These are phyloP conservation scores for Apiospora malaysiana DNA, from an alignment of 2,329 filamentous ascomycete species.

Conservation along the genomic window DNA sequence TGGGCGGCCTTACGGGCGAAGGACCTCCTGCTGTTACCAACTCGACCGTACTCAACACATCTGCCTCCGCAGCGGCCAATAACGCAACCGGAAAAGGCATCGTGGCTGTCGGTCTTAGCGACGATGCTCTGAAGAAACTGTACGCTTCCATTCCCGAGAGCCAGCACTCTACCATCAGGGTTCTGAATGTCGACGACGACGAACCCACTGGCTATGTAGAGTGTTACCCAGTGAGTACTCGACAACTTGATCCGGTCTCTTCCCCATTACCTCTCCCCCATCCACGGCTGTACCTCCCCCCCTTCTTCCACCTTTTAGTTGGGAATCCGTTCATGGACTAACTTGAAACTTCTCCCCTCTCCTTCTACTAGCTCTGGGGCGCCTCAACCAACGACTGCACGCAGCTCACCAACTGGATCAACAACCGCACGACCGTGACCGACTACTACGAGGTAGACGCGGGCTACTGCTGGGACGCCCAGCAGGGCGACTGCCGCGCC, in stretches of 20 bases:
- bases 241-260: neutral
- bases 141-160: neutral
- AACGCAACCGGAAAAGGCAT: neutral
- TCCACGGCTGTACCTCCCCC: neutral
- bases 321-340: neutral
- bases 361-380: neutral
- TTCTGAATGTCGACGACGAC: neutral
- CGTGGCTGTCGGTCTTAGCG: neutral
- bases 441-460: neutral
- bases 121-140: neutral
- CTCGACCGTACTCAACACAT: neutral
- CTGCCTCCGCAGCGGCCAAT: neutral
- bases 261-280: neutral
- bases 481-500: neutral
- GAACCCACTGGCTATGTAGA: neutral
- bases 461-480: conserved; percentile 15
- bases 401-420: neutral
- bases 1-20: neutral
- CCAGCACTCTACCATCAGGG: neutral
- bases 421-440: neutral
- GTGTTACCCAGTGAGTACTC: neutral
- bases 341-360: neutral
- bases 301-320: neutral
- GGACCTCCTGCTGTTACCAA: neutral
- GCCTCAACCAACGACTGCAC: neutral